phyloP scores from a whole-genome alignment of 495 filamentous ascomycete genomes.

The Neurospora pannonica region DNA sequence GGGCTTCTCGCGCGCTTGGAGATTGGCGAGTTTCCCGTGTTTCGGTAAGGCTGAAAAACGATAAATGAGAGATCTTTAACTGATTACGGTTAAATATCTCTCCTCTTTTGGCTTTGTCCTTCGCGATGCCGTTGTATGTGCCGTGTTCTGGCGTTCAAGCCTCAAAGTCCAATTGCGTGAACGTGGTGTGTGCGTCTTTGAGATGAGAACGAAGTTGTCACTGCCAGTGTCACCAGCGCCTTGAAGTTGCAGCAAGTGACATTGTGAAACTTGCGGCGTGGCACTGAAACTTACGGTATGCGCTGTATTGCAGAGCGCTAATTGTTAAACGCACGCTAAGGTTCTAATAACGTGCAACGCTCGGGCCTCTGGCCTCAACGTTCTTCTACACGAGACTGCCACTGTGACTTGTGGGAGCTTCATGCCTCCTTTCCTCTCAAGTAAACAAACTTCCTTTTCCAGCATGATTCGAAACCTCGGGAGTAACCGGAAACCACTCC shows the following conservation, averaged over 20 bases:
- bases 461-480: not conserved
- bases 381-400: not conserved
- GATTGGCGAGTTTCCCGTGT: not conserved
- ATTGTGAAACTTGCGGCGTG: not conserved
- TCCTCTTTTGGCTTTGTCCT: not conserved
- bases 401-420: not conserved
- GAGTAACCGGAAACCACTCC: not conserved
- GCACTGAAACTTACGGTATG: not conserved
- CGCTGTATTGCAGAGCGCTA: not conserved
- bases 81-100: not conserved
- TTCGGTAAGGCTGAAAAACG: not conserved
- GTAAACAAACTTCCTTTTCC: not conserved
- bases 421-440: not conserved
- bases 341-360: not conserved
- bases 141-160: not conserved
- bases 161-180: not conserved
- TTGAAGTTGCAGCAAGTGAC: not conserved
- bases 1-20: not conserved
- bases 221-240: not conserved
- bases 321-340: not conserved
- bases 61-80: not conserved
- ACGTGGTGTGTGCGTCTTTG: not conserved
- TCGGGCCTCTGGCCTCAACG: not conserved
- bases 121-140: not conserved
- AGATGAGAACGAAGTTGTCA: not conserved